Base-by-base conservation (phyloP, 2,329 filamentous ascomycete genomes). In the Ceratocystis diversiconidia region DNA sequence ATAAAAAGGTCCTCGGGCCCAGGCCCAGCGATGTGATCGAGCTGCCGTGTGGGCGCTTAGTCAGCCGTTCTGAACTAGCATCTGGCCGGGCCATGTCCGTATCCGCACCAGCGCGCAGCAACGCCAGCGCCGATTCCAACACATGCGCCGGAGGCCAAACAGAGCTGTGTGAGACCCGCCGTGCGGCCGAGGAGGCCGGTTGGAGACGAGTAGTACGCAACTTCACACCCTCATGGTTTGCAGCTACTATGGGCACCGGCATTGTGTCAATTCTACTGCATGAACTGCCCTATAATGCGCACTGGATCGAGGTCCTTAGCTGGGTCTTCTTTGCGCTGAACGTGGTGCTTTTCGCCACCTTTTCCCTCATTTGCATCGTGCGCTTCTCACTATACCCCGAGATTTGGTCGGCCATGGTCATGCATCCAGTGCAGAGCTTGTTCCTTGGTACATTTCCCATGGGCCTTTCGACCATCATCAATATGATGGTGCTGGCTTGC, bases 381-480 rank as follows among this genome's bases (percentile, higher is more conserved):
- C 79, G 87, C 3, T 90, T 89, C 70, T 75, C 76, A 0, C 70
- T 88, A 1, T 89, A 87, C 70, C 86, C 85, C 0, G 78, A 81
- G 66, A 84, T 88, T 36, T 89, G 85, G 80, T 71, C 67, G 0
- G 82, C 80, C 17, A 87, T 90, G 85, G 79, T 89, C 44, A 75
- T 76, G 1, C 84, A 90, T 71, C 85, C 84, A 0, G 80, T 79
- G 1, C 84, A 90, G 70, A 85, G 82, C 1, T 77, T 90, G 64
- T 90, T 89, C 69, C 74, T 90, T 2, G 86, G 82, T 0, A 86
- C 84, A 0, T 80, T 87, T 41, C 85, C 85, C 0, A 88, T 89
- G 83, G 85, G 80, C 0, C 80, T 89, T 66, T 82, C 84, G 0
- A 88, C 85, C 1, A 82, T 89, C 55, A 80, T 88, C 68, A 84